phyloP scores from a whole-genome alignment of 2,329 filamentous ascomycete species.

The Trichoderma afroharzianum region DNA sequence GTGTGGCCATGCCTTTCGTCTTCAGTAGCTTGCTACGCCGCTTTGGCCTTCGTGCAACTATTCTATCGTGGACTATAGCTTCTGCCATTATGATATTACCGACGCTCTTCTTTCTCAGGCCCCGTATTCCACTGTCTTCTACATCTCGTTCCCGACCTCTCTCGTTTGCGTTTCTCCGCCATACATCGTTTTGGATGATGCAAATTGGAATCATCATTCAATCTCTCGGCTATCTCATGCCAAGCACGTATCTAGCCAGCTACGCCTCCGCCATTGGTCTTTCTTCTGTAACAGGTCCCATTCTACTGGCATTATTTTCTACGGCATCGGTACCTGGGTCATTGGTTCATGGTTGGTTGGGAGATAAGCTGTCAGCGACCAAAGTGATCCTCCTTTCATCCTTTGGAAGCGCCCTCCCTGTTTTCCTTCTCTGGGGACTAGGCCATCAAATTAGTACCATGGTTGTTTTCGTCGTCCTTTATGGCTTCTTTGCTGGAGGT shows the following conservation, averaged over 20 bases:
- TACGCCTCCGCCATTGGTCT: slow-evolving; percentile 51
- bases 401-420: slow-evolving; percentile 51
- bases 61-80: slow-evolving; percentile 50
- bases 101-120: slow-evolving; percentile 53
- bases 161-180: slow-evolving; percentile 47
- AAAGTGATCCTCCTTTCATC: slow-evolving; percentile 57
- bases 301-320: slow-evolving; percentile 59
- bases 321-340: slow-evolving; percentile 57
- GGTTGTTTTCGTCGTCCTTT: slow-evolving; percentile 57
- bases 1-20: slow-evolving; percentile 47
- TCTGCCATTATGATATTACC: slow-evolving; percentile 52
- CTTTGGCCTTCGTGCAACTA: slow-evolving; percentile 50
- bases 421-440: slow-evolving; percentile 60
- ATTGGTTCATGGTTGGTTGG: slow-evolving; percentile 55
- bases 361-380: slow-evolving; percentile 50
- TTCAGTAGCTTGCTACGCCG: slow-evolving; percentile 48
- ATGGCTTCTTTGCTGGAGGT: slow-evolving; percentile 62
- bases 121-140: slow-evolving; percentile 44
- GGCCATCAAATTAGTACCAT: slow-evolving; percentile 50
- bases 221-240: slow-evolving; percentile 61
- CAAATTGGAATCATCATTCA: slow-evolving; percentile 56
- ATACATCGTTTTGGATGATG: slow-evolving; percentile 55
- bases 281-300: slow-evolving; percentile 53
- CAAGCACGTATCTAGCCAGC: slow-evolving; percentile 57
- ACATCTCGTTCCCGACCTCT: slow-evolving; percentile 35